A percentile compares a stretch with the other conserved stretches of the same genome.
Conservation (phyloP, 805 yeast genomes). For the Ogataea methanolica region DNA sequence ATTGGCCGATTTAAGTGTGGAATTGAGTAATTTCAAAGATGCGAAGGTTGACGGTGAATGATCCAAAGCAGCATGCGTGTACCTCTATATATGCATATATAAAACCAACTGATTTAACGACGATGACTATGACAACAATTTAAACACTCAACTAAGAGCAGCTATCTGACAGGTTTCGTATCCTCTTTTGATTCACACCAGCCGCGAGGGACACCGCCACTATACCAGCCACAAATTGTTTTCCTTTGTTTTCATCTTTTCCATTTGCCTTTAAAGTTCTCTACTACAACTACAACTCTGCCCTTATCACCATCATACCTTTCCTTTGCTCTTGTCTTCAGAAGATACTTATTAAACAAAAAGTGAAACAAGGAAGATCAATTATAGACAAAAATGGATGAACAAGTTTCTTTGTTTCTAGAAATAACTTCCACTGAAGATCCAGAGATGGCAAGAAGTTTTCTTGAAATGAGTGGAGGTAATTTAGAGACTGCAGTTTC, state of each 20-base stretch:
- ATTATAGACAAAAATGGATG: constrained; percentile 26
- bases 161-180: no score
- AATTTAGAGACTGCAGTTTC: constrained; percentile 82
- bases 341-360: no score
- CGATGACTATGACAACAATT: background rate
- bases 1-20: constrained; percentile 11
- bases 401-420: constrained; percentile 64
- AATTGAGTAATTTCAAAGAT: constrained; percentile 1
- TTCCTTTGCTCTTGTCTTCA: no score
- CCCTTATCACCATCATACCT: no score
- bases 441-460: constrained; percentile 64
- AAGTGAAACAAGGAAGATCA: no score
- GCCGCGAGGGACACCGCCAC: background rate
- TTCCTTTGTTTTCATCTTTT: no score
- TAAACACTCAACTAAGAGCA: no score
- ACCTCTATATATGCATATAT: no score
- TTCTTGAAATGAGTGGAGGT: constrained; percentile 71
- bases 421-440: constrained; percentile 79
- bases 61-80: no score
- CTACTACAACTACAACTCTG: no score
- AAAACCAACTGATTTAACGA: background rate
- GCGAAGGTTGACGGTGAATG: background rate
- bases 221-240: no score
- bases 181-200: background rate
- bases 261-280: no score